phyloP scores from a whole-genome alignment of 306 rosid species.

The Ormosia semicastrata region DNA sequence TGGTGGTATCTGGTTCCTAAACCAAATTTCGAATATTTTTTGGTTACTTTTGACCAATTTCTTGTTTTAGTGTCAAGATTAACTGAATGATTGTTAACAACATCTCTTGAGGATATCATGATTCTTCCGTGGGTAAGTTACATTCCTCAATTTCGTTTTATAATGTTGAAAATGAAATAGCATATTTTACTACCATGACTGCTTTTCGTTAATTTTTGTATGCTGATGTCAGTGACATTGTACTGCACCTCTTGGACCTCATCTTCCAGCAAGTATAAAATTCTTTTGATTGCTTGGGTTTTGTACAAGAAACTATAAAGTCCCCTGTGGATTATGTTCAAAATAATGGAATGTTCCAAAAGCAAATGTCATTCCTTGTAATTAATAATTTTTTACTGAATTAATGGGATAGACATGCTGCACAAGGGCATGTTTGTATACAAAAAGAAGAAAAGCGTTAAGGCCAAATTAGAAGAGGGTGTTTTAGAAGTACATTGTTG shows the following conservation, averaged over 20 bases:
- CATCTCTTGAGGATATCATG: constrained; percentile 15
- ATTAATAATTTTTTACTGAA: not conserved
- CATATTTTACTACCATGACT: constrained; percentile 5
- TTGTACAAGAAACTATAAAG: not conserved
- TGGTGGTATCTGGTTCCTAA: constrained; percentile 32
- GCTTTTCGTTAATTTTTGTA: not conserved
- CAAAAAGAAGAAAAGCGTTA: not conserved
- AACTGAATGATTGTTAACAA: constrained; percentile 23
- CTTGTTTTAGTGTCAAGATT: constrained; percentile 14
- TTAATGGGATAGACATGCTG: not conserved
- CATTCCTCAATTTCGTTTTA: constrained; percentile 21
- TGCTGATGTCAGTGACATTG: not conserved
- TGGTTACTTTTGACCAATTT: constrained; percentile 28
- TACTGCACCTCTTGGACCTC: constrained; percentile 3
- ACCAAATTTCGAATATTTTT: constrained; percentile 16
- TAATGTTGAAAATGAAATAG: not conserved
- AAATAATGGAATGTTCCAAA: constrained; percentile 8
- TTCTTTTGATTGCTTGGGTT: constrained; percentile 2
- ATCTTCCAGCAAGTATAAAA: not conserved
- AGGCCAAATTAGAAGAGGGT: not conserved
- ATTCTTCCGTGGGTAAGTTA: constrained; percentile 12
- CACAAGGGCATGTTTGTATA: not conserved
- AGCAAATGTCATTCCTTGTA: not conserved
- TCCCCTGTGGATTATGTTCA: not conserved
- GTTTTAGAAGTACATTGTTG: not conserved